Conservation (phyloP, 345 rosid species). For the Noccaea bulbosa region DNA sequence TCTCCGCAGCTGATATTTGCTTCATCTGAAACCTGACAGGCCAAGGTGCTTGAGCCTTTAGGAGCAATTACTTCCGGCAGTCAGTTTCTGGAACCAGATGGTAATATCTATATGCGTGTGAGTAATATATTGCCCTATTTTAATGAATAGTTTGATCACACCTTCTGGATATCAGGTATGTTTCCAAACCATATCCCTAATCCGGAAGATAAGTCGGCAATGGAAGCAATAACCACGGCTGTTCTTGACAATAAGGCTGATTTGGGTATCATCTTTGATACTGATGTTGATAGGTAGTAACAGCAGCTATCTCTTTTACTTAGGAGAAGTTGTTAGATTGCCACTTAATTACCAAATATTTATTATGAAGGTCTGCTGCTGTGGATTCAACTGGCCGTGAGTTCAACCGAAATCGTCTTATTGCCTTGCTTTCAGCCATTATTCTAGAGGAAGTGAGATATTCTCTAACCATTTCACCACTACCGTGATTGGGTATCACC, state of each 20-base stretch:
- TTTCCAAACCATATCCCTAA: conserved; percentile 99
- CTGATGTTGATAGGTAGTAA: conserved; percentile 91
- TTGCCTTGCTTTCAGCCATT: conserved; percentile 92
- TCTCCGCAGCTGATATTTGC: not conserved
- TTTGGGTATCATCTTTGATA: conserved; percentile 96
- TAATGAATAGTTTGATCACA: conserved; percentile 19
- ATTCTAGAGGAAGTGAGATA: conserved; percentile 89
- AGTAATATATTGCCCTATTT: conserved; percentile 19
- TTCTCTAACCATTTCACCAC: conserved; percentile 14
- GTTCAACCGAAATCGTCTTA: conserved; percentile 88
- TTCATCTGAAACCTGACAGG: conserved; percentile 52
- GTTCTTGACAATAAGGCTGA: conserved; percentile 93
- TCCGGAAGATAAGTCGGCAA: conserved; percentile 93
- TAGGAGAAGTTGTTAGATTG: conserved; percentile 10
- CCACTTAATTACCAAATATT: conserved; percentile 26
- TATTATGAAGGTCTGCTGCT: conserved; percentile 82
- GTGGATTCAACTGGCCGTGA: conserved; percentile 92
- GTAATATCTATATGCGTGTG: conserved; percentile 46
- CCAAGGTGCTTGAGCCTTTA: conserved; percentile 91
- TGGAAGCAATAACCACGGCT: conserved; percentile 86
- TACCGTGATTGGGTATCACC: conserved; percentile 18
- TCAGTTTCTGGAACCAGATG: conserved; percentile 98
- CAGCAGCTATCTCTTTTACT: conserved; percentile 14
- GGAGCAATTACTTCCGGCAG: conserved; percentile 93
- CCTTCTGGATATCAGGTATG: conserved; percentile 57